These are phyloP conservation scores for Cruciata laevipes DNA, from an alignment of 257 asterid species.

Conservation along the genomic window DNA sequence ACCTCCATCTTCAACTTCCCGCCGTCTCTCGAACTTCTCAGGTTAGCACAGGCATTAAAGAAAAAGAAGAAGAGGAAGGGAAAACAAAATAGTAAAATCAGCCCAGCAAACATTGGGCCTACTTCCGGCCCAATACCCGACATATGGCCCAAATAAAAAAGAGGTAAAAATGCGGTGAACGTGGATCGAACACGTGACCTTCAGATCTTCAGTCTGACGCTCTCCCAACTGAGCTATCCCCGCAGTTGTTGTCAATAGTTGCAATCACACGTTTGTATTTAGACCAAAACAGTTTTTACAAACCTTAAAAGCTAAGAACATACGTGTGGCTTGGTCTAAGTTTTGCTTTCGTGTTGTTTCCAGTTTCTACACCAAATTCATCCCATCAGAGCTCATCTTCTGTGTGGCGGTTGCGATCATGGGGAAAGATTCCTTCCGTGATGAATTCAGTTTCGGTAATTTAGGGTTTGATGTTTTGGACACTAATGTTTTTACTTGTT, in stretches of 20 bases:
- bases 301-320: background rate
- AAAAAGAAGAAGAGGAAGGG: background rate
- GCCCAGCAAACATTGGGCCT: background rate
- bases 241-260: conserved; percentile 21
- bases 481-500: too few species aligned
- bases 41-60: background rate
- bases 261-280: too few species aligned
- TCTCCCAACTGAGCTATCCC: conserved; percentile 88
- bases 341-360: background rate
- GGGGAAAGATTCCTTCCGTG: conserved; percentile 60
- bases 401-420: conserved; percentile 16
- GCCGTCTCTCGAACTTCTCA: background rate
- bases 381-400: background rate
- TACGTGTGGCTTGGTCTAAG: background rate
- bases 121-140: too few species aligned
- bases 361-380: background rate
- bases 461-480: background rate
- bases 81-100: background rate
- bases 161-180: conserved; percentile 49
- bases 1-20: conserved; percentile 22
- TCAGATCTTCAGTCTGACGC: conserved; percentile 68
- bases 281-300: background rate
- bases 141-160: background rate
- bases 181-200: conserved; percentile 92
- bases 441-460: conserved; percentile 52